Conservation (phyloP, 2,329 filamentous ascomycete species). For the Aspergillus ochraceoroseus region DNA sequence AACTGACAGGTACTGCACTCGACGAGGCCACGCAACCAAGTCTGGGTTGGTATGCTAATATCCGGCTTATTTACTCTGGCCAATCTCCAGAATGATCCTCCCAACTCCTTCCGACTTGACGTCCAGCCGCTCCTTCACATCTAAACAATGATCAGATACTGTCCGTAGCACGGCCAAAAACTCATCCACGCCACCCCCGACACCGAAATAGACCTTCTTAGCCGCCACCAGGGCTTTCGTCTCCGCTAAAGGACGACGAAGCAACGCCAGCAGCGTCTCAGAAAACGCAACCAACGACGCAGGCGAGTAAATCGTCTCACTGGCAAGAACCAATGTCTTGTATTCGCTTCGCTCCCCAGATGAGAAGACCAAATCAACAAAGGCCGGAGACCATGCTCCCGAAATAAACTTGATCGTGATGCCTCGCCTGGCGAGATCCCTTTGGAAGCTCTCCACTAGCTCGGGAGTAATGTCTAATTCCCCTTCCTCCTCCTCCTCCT, state of each 20-base stretch:
- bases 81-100: constrained; percentile 40
- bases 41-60: too few relatives aligned
- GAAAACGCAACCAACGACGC: constrained; percentile 52
- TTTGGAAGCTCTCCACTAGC: constrained; percentile 45
- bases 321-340: constrained; percentile 52
- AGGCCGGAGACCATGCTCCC: constrained; percentile 54
- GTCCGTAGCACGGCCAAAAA: constrained; percentile 42
- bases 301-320: constrained; percentile 62
- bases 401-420: constrained; percentile 55
- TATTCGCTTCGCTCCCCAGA: constrained; percentile 31
- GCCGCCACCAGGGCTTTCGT: constrained; percentile 56
- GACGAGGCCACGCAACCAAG: not conserved
- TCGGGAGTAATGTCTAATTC: constrained; percentile 49
- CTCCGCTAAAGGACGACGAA: constrained; percentile 39
- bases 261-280: constrained; percentile 48
- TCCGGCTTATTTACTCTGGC: not conserved
- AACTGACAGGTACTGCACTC: not conserved
- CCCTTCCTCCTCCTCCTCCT: constrained; percentile 26
- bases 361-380: constrained; percentile 43
- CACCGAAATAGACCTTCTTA: constrained; percentile 63
- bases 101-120: constrained; percentile 44
- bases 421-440: constrained; percentile 38
- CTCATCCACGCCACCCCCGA: constrained; percentile 61
- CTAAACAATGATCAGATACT: constrained; percentile 25
- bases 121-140: constrained; percentile 34